Evolutionary conservation across 164 flowering plant genomes (phyloP).

Genomic region (Macadamia tetraphylla): DNA sequence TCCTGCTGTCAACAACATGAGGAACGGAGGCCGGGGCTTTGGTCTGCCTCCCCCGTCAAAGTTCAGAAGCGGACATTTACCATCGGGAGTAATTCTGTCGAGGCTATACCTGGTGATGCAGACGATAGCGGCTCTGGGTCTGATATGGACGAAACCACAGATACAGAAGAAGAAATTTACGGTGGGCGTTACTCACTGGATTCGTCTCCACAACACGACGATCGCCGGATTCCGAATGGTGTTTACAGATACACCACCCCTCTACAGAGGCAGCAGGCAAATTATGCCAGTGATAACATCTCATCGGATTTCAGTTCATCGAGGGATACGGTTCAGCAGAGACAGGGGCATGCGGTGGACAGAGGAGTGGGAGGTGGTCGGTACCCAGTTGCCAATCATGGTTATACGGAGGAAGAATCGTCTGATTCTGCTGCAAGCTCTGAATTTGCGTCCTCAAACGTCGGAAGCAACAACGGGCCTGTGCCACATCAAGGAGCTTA

Average conservation of each 20-base stretch:
- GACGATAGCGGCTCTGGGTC: slow-evolving; percentile 53
- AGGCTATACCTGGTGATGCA: slow-evolving; percentile 23
- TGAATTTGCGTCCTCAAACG: slow-evolving; percentile 45
- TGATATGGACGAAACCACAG: slow-evolving; percentile 52
- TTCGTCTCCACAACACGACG: slow-evolving; percentile 46
- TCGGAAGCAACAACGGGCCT: slow-evolving; percentile 32
- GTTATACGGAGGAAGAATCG: slow-evolving; percentile 56
- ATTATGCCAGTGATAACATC: slow-evolving; percentile 20
- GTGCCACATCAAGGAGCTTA: slow-evolving; percentile 21
- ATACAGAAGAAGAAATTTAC: slow-evolving; percentile 58
- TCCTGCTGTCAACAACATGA: slow-evolving; percentile 20
- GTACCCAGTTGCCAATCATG: slow-evolving; percentile 30
- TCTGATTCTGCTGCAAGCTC: slow-evolving; percentile 77
- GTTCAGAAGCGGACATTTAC: slow-evolving; percentile 64
- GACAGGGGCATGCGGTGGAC: slow-evolving; percentile 6
- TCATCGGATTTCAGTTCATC: slow-evolving; percentile 35
- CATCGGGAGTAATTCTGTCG: slow-evolving; percentile 36
- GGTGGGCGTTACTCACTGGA: slow-evolving; percentile 53
- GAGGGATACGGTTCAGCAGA: slow-evolving; percentile 15
- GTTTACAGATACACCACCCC: slow-evolving; percentile 8
- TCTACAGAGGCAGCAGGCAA: slow-evolving; percentile 14
- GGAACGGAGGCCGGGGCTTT: slow-evolving; percentile 33
- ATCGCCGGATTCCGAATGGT: slow-evolving; percentile 13
- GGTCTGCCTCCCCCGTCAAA: slow-evolving; percentile 61
- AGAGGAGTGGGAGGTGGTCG: slow-evolving; percentile 27